Percentiles rank a stretch among this genome's conserved stretches.
Conservation (phyloP, 1,139 yeast species). For the Debaryomyces nepalensis region DNA sequence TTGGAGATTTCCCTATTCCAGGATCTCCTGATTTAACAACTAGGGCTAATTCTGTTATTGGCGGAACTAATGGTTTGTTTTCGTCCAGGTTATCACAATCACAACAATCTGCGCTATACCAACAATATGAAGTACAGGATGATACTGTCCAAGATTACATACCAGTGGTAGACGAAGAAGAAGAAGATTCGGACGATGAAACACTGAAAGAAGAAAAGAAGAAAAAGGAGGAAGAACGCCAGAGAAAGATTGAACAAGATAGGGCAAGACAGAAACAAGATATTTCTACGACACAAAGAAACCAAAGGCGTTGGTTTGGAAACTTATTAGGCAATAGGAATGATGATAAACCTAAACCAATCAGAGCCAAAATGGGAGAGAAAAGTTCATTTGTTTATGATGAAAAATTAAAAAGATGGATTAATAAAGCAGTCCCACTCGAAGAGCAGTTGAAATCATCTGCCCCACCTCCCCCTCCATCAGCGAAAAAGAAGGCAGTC, state of each 20-base stretch:
- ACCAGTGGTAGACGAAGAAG: constrained; percentile 52
- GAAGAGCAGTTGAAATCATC: constrained; percentile 66
- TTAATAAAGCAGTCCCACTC: constrained; percentile 70
- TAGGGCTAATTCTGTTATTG: constrained; percentile 51
- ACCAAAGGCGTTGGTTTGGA: constrained; percentile 44
- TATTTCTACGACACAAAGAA: constrained; percentile 18
- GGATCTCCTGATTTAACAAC: constrained; percentile 53
- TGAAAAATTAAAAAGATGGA: constrained; percentile 86
- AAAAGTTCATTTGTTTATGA: constrained; percentile 77
- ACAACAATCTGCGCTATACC: constrained; percentile 51
- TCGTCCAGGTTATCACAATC: constrained; percentile 51
- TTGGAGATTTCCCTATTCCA: constrained; percentile 52
- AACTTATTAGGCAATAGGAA: constrained; percentile 26
- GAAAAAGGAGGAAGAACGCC: constrained; percentile 19
- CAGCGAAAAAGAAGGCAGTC: constrained; percentile 37
- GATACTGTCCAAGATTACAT: constrained; percentile 52
- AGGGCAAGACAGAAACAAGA: constrained; percentile 21
- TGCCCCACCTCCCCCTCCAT: constrained; percentile 79
- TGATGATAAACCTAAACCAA: constrained; percentile 72
- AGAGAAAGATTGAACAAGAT: constrained; percentile 19
- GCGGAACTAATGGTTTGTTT: constrained; percentile 37
- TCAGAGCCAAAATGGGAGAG: constrained; percentile 86
- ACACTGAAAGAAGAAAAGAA: constrained; percentile 19
- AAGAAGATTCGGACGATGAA: constrained; percentile 43
- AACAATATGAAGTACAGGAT: constrained; percentile 53